phyloP scores from a whole-genome alignment of 805 yeast species.

The Ogataea dorogensis region DNA sequence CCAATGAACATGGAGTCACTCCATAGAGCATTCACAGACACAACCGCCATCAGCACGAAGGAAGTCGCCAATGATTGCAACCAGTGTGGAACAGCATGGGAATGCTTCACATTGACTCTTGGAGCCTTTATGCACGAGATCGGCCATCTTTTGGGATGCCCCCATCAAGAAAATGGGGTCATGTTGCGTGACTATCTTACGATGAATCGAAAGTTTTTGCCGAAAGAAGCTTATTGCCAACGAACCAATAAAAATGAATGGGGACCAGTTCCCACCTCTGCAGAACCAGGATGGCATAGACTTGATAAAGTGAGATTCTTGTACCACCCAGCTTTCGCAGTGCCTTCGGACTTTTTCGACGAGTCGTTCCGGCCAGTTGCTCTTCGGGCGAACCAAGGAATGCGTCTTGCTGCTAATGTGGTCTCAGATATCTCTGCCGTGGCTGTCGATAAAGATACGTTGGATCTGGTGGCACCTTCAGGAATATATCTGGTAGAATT shows the following conservation, averaged over 20 bases:
- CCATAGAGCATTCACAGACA: constrained; percentile 66
- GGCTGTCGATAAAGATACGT: constrained; percentile 45
- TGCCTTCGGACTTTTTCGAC: constrained; percentile 62
- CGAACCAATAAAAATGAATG: constrained; percentile 52
- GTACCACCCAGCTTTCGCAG: constrained; percentile 74
- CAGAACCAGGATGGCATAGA: constrained; percentile 86
- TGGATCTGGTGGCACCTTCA: constrained; percentile 49
- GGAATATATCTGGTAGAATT: constrained; percentile 79
- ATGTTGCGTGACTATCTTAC: constrained; percentile 86
- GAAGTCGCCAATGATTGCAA: constrained; percentile 91
- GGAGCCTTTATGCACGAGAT: constrained; percentile 97
- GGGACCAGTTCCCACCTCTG: constrained; percentile 50
- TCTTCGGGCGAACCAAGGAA: constrained; percentile 29
- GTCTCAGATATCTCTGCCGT: constrained; percentile 43
- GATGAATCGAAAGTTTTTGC: constrained; percentile 77
- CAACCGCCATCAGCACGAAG: constrained; percentile 54
- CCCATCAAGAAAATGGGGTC: constrained; percentile 87
- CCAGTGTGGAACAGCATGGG: constrained; percentile 89
- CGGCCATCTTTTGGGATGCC: constrained; percentile 88
- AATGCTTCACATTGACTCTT: constrained; percentile 75
- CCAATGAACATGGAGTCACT: constrained; percentile 79
- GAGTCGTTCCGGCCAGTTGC: constrained; percentile 35
- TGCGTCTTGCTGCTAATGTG: constrained; percentile 33
- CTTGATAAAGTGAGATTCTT: constrained; percentile 75
- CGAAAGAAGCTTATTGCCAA: constrained; percentile 59